Base-by-base conservation (phyloP, 2,329 filamentous ascomycete species). In the Parafenestella ontariensis region DNA sequence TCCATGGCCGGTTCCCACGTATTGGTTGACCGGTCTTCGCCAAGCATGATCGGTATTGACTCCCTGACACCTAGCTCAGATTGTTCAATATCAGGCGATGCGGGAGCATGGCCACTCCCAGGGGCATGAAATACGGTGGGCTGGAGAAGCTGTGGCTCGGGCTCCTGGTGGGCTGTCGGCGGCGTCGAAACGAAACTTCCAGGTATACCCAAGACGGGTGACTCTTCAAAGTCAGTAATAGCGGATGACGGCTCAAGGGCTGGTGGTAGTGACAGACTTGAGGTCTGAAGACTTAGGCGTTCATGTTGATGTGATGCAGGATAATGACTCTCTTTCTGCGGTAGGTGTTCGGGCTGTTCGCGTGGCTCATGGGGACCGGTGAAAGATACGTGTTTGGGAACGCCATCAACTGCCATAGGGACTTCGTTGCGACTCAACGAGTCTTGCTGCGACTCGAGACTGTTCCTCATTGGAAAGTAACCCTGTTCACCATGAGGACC, bases 131-230 rank as follows among this genome's bases (percentile, higher is more conserved):
- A 74, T 8, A 69, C 50, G 5, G 60, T 63, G 20, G 72, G 62
- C 34, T 70, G 71, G 7, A 75, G 61, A 13, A 72, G 57, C 40
- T 68, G 65, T 37, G 56, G 61, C 43, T 59, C 59, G n/a, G 49
- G 49, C 17, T 63, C 59, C 45, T 56, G 56, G 20, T 61, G 48
- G 20, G 56, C 47, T 20, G 48, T 41, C 15, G 72, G 73, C 9
- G 72, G 73, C 3, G 73, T 75, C 43, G 67, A 62, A 46, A 48
- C 84, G 82, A 68, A 89, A 87, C 64, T 83, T 9, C 87, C 87
- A 4, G 88, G 87, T 55, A 90, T 82, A 5, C 86, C 88, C 15
- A 91, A 76, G 2, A 86, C 85, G 8, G 88, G 88, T 24, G 88
- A 90, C 64, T 89, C 87, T 50, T 81, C 78, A 43, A 81, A 78